Evolutionary conservation across 1,284 basidiomycete species (phyloP), one percentile per base, ranked within the genome.

Genomic region (Irpex sp.): DNA sequence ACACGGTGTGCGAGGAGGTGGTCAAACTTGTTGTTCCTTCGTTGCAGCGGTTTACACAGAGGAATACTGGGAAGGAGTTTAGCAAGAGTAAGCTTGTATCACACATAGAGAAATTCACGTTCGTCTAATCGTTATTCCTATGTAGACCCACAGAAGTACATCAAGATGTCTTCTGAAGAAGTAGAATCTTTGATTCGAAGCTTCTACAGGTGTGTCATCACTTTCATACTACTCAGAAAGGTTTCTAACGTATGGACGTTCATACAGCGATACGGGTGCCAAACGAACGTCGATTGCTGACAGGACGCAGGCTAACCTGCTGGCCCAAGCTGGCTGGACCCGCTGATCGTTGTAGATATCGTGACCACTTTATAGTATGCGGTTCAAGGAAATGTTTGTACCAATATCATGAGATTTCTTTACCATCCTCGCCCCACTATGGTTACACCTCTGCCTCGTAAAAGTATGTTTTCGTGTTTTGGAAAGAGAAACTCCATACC

Each of bases 61-160:
- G 87, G 71, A 85, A 89, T 67, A 79, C 80, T 50, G 90, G 90
- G 59, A 92, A 89, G 72, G 90, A 92, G 66, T 92, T 92, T 68
- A 92, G 90, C 73, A 92, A 90, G 77, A 91, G 92, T 92, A 66
- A 70, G 88, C 81, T 26, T 26, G 26, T 26, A 26, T 26, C 26
- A 26, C 26, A 26, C 26, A 26, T 26, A 4, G 26, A 26, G 26
- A 26, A 26, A 4, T 26, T 4, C 26, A 4, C 2, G 26, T 4
- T 26, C 26, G 26, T 26, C 26, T 26, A 26, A 26, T 26, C 26
- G 26, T 59, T 58, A 36, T 54, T 69, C 33, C 59, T 26, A 9
- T 15, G 50, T 60, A 93, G 91, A 92, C 75, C 90, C 91, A 13
- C 85, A 88, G 73, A 93, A 93, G 73, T 93, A 93, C 74, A 93